Evolutionary conservation across 2,329 filamentous ascomycete genomes (phyloP), one percentile per base, ranked within the genome.

Genomic region (Botrytis cinerea): DNA sequence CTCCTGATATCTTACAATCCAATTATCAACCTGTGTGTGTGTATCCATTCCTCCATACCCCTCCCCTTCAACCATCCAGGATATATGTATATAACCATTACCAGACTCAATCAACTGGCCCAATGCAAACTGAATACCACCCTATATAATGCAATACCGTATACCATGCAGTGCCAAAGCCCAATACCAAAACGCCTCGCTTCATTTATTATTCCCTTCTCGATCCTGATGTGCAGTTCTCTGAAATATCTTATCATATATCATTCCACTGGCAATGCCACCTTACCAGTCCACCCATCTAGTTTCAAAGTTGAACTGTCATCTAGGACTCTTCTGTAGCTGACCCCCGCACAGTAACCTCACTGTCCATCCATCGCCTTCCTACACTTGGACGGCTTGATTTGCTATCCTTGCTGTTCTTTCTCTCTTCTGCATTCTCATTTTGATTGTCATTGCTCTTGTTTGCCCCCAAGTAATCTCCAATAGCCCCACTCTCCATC

Each of bases 331-430:
- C 35, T n/a, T 38, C 32, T 43, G 32, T 12, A 51, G 45, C 8
- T 3, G 57, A 59, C 54, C 72, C 72, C 18, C 20, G 66, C 43
- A 74, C 28, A 40, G 70, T 74, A 35, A 20, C 18, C 18, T 73
- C 35, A 45, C 62, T 73, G 64, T 73, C 68, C 62, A 48, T 69
- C 67, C 72, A 74, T 32, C 54, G 71, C 40, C 68, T 71, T 25
- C 25, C 57, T 3, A 72, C 22, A 38, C 60, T 69, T 38, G 70
- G 69, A 14, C 73, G 69, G 43, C 32, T 51, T 35, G 45, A 38
- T 9, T 46, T 35, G 25, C 61, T 54, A n/a, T 54, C 62, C 25
- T 76, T 67, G 75, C 71, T 66, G 73, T 75, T 63, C 76, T 76
- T 54, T 38, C 70, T 74, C 74, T 73, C 43, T 75, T 61, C 45